Percentiles rank a stretch among this genome's conserved stretches.
phyloP scores from a whole-genome alignment of 2,329 filamentous ascomycete genomes.

The Cryphonectria radicalis region DNA sequence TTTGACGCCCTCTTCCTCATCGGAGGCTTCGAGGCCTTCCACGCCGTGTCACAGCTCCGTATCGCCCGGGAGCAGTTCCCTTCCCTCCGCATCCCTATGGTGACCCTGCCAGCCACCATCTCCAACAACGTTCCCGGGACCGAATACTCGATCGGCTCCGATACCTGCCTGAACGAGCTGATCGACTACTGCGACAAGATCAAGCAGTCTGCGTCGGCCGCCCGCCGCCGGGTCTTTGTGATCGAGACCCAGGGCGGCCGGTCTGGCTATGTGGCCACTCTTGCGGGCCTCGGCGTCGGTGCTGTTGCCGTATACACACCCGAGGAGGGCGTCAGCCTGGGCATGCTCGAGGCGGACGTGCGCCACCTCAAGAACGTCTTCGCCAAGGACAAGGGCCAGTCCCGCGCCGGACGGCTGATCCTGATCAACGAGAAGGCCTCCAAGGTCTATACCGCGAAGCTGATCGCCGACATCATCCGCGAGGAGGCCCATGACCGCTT shows the following conservation, averaged over 20 bases:
- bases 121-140: constrained; percentile 98
- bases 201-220: constrained; percentile 93
- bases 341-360: constrained; percentile 91
- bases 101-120: constrained; percentile 91
- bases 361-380: constrained; percentile 87
- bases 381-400: constrained; percentile 81
- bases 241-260: constrained; percentile 97
- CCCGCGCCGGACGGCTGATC: constrained; percentile 88
- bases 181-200: constrained; percentile 97
- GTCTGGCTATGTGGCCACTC: constrained; percentile 90
- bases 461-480: constrained; percentile 94
- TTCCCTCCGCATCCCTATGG: constrained; percentile 89
- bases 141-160: constrained; percentile 94
- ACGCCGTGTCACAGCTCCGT: constrained; percentile 84
- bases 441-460: constrained; percentile 85
- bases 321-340: constrained; percentile 91
- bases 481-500: constrained; percentile 92
- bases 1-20: constrained; percentile 92
- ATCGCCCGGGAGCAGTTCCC: constrained; percentile 78
- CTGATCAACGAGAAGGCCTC: constrained; percentile 96
- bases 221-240: constrained; percentile 91
- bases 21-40: constrained; percentile 96
- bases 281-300: constrained; percentile 89
- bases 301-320: constrained; percentile 94
- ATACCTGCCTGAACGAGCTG: constrained; percentile 94